Evolutionary conservation across 2,329 filamentous ascomycete species (phyloP), one percentile per base, ranked within the genome.

Genomic region (Pyricularia pennisetigena): DNA sequence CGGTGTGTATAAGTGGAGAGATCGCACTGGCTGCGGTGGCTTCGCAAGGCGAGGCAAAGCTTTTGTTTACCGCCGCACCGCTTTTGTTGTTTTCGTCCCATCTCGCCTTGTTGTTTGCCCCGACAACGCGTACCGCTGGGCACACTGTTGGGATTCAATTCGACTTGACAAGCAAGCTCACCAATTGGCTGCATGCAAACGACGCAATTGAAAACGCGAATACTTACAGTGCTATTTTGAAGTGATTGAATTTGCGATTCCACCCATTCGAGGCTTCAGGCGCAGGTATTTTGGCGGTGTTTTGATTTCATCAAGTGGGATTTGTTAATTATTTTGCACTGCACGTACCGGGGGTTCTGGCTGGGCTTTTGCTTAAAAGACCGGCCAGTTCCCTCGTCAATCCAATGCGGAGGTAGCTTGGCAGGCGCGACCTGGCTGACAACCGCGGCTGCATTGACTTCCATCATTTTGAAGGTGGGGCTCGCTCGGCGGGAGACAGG

Each of bases 401-500:
- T 61, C 23, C 23, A 61, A 26, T 61, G 23, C 57, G 24, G n/a
- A 26, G 57, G 57, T n/a, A 26, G 57, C 57, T 61, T 24, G 57
- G 59, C 59, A 28, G 59, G 59, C 59, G 24, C 24, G 59, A 28
- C 59, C 59, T 62, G 59, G 24, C 26, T 62, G 59, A 62, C 59
- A 62, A 62, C 59, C 59, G 59, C 59, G 59, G 59, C 59, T 62
- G 59, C 59, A 62, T 62, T 62, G 59, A 62, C 59, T 28, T 62
- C 28, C 59, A 28, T 62, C 59, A 62, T 62, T 62, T 62, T 62
- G 59, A 12, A 26, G 59, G 59, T 62, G 59, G 59, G 59, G 59
- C 59, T 29, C 16, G 59, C 24, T 16, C 59, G 59, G 24, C 24
- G 28, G 24, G 59, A 62, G 59, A 28, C 59, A 26, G 24, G 59